Evolutionary conservation across 192 early-diverging fungal species (phyloP).

Genomic region (Linnemannia hyalina): DNA sequence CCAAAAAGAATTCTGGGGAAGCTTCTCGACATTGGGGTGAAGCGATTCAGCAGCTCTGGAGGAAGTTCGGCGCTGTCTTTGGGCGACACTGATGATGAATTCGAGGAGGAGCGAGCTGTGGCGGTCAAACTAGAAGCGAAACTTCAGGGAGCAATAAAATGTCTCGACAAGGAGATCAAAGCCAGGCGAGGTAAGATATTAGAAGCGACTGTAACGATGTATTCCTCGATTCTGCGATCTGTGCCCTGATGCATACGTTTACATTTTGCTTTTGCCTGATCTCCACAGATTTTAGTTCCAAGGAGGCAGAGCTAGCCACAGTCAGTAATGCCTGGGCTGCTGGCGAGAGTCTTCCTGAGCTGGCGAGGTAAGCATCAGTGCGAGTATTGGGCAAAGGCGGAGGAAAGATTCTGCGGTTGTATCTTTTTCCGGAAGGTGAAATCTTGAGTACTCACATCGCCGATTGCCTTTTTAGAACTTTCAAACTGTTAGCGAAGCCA

Average conservation of each 20-base stretch:
- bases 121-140: constrained; percentile 30
- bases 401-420: background rate
- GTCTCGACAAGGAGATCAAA: constrained; percentile 49
- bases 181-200: constrained; percentile 33
- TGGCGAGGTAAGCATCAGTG: constrained; percentile 25
- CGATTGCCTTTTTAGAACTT: constrained; percentile 2
- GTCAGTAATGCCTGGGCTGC: constrained; percentile 31
- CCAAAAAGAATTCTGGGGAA: constrained; percentile 48
- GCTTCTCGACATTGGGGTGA: constrained; percentile 44
- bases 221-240: background rate
- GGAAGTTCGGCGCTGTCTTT: background rate
- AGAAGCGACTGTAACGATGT: background rate
- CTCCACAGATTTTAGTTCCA: constrained; percentile 41
- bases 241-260: no score
- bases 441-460: background rate
- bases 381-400: background rate
- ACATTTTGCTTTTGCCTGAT: background rate
- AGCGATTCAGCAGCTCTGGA: constrained; percentile 39
- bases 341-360: constrained; percentile 29
- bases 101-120: constrained; percentile 34
- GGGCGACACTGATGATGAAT: constrained; percentile 51
- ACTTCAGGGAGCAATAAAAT: constrained; percentile 43
- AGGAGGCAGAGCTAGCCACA: constrained; percentile 48
- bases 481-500: constrained; percentile 44
- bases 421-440: background rate